phyloP scores from a whole-genome alignment of 768 basidiomycete genomes.

The Scleroderma citrinum region DNA sequence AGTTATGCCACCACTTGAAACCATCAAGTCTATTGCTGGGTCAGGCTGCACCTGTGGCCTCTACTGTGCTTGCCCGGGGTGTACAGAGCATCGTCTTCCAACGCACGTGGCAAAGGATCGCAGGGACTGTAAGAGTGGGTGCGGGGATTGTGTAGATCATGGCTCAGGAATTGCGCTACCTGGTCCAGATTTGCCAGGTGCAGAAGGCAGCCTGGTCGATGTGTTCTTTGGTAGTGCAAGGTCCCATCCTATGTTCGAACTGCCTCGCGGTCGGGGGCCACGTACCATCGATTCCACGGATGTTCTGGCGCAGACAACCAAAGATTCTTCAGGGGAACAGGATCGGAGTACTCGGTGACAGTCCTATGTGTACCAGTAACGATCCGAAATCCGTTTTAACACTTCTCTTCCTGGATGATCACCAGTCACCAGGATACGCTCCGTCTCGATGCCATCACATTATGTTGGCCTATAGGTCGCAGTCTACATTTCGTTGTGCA shows the following conservation, averaged over 20 bases:
- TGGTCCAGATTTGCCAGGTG: constrained; percentile 5
- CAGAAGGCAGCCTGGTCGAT: constrained; percentile 41
- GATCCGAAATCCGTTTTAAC: constrained; percentile 53
- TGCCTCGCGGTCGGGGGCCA: constrained; percentile 31
- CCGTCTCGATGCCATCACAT: no score
- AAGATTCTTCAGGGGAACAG: constrained; percentile 11
- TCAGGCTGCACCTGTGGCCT: constrained; percentile 71
- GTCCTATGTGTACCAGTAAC: no score
- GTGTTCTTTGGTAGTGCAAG: constrained; percentile 64
- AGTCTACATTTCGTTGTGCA: no score
- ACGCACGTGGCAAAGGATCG: constrained; percentile 35
- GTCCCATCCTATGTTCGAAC: constrained; percentile 52
- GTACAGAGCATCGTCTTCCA: constrained; percentile 59
- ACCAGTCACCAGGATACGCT: no score
- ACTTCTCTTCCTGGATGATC: no score
- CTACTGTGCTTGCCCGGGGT: constrained; percentile 67
- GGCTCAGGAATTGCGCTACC: constrained; percentile 41
- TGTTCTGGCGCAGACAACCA: constrained; percentile 38
- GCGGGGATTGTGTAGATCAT: constrained; percentile 59
- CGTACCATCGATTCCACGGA: constrained; percentile 42
- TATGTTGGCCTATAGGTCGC: no score
- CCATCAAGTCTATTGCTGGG: constrained; percentile 53
- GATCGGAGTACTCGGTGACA: no score
- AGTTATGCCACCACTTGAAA: constrained; percentile 55
- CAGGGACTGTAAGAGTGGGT: constrained; percentile 43